Evolutionary conservation across 495 filamentous ascomycete species (phyloP), one percentile per base, ranked within the genome.

Genomic region (Xylaria bambusicola): DNA sequence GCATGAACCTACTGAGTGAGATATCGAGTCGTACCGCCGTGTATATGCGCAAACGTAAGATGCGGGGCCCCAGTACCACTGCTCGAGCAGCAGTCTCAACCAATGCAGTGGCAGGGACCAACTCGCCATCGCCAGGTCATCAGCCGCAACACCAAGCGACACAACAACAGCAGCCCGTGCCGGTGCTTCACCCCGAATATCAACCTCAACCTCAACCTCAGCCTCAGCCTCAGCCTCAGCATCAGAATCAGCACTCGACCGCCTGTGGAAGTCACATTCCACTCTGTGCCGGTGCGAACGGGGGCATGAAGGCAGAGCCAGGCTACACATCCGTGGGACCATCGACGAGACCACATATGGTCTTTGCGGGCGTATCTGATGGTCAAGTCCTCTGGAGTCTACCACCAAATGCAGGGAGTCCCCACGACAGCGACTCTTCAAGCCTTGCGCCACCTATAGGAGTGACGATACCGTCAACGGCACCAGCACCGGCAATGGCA

Each of bases 371-470:
- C 8, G 75, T 78, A 3, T 74, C 76, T 7, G 75, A 80, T 51
- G 75, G 77, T 8, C 75, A 78, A 47, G 76, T 66, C 0, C 65
- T 80, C 15, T 80, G 76, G 75, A 70, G 74, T 20, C 29, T 78
- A 8, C 73, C 76, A 17, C 73, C 70, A 4, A 75, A 66, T 33
- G 21, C 10, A 15, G 52, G 35, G 20, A 60, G 57, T 17, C 57
- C 57, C 2, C 38, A 60, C 12, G 71, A 66, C 41, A 75, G 70
- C 49, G 75, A 74, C 40, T 57, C 64, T 8, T 65, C 58, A 49
- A 66, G 58, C 56, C 55, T 54, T 23, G 56, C 47, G 10, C 35
- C 45, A 17, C 20, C 35, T 24, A 7, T 33, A 6, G 10, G 26
- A 8, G 35, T 12, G n/a, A 12, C 45, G 8, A 12, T 44, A 12